A percentile compares a stretch with the other conserved stretches of the same genome.
phyloP scores from a whole-genome alignment of 768 basidiomycete species.

The Rhizopogon salebrosus region DNA sequence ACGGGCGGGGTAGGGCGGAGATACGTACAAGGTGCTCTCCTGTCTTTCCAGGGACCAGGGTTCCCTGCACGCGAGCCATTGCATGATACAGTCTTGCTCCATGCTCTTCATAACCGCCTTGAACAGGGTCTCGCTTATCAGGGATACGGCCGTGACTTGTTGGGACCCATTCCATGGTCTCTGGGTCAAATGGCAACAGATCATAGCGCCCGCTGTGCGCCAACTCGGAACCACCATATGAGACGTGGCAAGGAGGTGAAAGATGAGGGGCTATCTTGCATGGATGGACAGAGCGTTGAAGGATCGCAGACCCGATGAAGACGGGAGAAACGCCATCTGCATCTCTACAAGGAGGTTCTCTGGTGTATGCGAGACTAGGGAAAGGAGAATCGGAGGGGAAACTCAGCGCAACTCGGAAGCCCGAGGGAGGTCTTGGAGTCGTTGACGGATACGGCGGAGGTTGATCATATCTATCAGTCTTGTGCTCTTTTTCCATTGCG shows the following conservation, averaged over 20 bases:
- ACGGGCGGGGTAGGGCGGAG: neutral
- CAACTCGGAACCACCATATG: slow-evolving; percentile 59
- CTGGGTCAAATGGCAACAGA: slow-evolving; percentile 61
- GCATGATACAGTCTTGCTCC: slow-evolving; percentile 69
- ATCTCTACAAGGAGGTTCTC: slow-evolving; percentile 51
- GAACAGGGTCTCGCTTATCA: slow-evolving; percentile 50
- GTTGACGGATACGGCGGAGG: neutral
- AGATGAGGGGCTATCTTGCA: slow-evolving; percentile 74
- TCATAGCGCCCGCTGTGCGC: slow-evolving; percentile 66
- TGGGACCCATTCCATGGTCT: slow-evolving; percentile 71
- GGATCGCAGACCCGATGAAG: slow-evolving; percentile 70
- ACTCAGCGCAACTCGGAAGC: slow-evolving; percentile 56
- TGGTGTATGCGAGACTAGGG: slow-evolving; percentile 37
- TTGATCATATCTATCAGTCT: neutral
- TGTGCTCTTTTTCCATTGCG: neutral
- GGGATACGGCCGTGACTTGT: slow-evolving; percentile 60
- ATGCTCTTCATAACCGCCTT: slow-evolving; percentile 72
- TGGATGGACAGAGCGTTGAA: slow-evolving; percentile 66
- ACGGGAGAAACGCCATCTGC: slow-evolving; percentile 52
- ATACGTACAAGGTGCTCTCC: slow-evolving; percentile 59
- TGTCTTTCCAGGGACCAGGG: slow-evolving; percentile 70
- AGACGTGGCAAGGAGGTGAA: slow-evolving; percentile 45
- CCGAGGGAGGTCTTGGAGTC: slow-evolving; percentile 45
- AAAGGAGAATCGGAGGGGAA: slow-evolving; percentile 28
- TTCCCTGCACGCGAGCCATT: slow-evolving; percentile 42